Conservation (phyloP, 805 yeast genomes). For the Candida ortonii region DNA sequence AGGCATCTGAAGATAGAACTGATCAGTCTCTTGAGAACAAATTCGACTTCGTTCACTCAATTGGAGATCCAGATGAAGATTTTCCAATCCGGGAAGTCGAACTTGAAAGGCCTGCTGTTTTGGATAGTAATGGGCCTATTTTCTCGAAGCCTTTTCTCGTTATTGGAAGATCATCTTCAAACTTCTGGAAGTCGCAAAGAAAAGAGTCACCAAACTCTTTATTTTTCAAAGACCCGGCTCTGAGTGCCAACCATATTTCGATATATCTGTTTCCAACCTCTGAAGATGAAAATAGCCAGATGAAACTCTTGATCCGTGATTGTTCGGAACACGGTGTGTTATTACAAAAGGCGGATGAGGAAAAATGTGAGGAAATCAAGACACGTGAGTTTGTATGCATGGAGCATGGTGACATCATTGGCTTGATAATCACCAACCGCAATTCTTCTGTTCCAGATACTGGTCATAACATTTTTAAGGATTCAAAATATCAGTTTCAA, state of each 20-base stretch:
- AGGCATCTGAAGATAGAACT: no score
- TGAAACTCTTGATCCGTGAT: slow-evolving; percentile 10
- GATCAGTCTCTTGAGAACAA: no score
- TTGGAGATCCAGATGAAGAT: slow-evolving; percentile 2
- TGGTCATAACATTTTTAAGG: slow-evolving; percentile 16
- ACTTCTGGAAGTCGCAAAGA: slow-evolving; percentile 7
- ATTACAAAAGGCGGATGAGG: slow-evolving; percentile 6
- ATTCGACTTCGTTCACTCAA: neutral
- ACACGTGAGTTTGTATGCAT: slow-evolving; percentile 2
- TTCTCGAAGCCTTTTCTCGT: slow-evolving; percentile 8
- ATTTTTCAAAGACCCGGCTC: slow-evolving; percentile 21
- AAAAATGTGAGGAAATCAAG: neutral
- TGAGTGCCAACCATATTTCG: slow-evolving; percentile 27
- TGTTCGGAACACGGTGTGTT: slow-evolving; percentile 22
- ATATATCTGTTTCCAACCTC: slow-evolving; percentile 8
- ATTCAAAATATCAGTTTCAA: slow-evolving; percentile 25
- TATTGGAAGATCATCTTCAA: slow-evolving; percentile 27
- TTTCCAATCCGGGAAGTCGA: slow-evolving; percentile 11
- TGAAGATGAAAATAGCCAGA: slow-evolving; percentile 1
- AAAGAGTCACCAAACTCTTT: slow-evolving; percentile 10
- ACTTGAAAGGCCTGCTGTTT: neutral
- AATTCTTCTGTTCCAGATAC: neutral
- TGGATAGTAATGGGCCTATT: slow-evolving; percentile 3
- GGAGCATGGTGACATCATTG: slow-evolving; percentile 22
- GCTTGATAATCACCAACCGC: slow-evolving; percentile 15